These are phyloP conservation scores for Amoebophrya sp. DNA, from an alignment of 169 alveolate species.

Conservation along the genomic window DNA sequence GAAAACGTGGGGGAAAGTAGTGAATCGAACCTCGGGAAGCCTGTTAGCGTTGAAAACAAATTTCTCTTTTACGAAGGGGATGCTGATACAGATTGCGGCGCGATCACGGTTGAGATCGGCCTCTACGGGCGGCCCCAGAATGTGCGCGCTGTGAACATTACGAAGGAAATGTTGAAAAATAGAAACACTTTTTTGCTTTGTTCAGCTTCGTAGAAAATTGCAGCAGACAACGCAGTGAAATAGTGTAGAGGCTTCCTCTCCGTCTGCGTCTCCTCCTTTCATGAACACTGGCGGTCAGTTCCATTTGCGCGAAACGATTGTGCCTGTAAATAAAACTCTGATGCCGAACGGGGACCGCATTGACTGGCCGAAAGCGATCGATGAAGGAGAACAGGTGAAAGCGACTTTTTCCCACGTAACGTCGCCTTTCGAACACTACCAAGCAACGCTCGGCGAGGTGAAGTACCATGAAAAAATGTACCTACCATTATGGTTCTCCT, in stretches of 20 bases:
- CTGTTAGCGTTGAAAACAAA: not conserved
- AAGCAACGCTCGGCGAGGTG: slow-evolving; percentile 14
- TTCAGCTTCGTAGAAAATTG: too few species aligned
- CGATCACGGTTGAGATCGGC: not conserved
- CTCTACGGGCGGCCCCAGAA: too few species aligned
- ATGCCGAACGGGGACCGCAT: not conserved
- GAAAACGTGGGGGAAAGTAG: not conserved
- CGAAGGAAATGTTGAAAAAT: too few species aligned
- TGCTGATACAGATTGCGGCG: not conserved
- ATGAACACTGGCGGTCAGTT: not conserved
- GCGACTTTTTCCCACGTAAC: not conserved
- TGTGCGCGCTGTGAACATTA: too few species aligned
- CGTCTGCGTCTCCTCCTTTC: too few species aligned
- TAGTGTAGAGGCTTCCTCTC: too few species aligned
- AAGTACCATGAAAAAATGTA: not conserved
- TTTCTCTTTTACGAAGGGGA: not conserved
- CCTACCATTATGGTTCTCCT: too few species aligned
- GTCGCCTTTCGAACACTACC: not conserved
- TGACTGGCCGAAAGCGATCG: not conserved
- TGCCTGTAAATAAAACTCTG: not conserved
- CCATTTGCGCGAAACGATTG: not conserved
- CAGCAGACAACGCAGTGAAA: too few species aligned
- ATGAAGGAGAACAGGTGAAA: not conserved
- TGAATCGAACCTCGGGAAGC: not conserved
- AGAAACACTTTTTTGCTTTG: too few species aligned